Base-by-base conservation (phyloP, 345 rosid genomes). In the Jatropha curcas region DNA sequence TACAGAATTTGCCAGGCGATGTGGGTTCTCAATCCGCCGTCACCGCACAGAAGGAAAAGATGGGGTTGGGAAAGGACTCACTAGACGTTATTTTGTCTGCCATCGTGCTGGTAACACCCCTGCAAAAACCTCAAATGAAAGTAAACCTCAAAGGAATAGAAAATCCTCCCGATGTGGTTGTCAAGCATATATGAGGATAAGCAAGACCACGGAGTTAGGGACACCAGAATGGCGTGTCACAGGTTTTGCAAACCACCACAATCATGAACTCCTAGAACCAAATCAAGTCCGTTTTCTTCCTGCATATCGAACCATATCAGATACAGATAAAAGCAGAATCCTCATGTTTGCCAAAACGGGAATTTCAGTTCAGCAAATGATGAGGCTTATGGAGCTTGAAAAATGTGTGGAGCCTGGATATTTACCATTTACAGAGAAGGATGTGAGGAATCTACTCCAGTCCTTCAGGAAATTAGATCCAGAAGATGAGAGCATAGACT, bases 61-160 rank as follows among this genome's bases (percentile, higher is more conserved):
- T 22, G 98, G 97, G 66, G 88, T 94, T 56, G 98, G 98, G 34
- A 92, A 90, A 75, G 98, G 98, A 69, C 96, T 94, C 24, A 92
- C 96, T 0, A 89, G 98, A 77, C 96, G 98, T 28, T 94, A 94
- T 72, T 90, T 94, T 81, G 98, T 92, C 70, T 94, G 98, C 80
- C 98, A 92, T 31, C 92, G 97, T 24, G 98, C 98, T 71, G 98
- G 98, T 14, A 94, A 92, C 77, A 94, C 98, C n/a, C 98, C 98
- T 6, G 74, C 81, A 33, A 94, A 94, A 77, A 70, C 91, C 27
- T 67, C 77, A 55, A 92, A 82, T 24, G 92, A 90, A 46, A 83
- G 78, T 63, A 94, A 94, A 67, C 93, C 97, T 7, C 98, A 92
- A 77, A 85, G 98, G 77, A 94, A 94, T 67, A 73, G 97, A 65